A percentile compares a stretch with the other conserved stretches of the same genome.
phyloP scores from a whole-genome alignment of 345 rosid genomes.

The Laguncularia racemosa region DNA sequence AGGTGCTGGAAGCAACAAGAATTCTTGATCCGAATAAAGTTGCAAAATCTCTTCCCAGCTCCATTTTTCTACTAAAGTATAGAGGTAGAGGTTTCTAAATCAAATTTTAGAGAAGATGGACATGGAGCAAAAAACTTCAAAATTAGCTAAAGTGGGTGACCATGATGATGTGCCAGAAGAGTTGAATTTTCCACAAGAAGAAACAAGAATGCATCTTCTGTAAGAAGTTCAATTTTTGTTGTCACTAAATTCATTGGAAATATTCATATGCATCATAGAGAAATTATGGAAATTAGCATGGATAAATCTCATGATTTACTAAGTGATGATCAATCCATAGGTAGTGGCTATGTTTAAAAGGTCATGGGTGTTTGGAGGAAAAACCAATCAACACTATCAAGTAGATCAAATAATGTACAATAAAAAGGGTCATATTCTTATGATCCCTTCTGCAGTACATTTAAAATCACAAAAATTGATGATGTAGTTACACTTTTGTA shows the following conservation, averaged over 20 bases:
- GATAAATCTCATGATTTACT: no score
- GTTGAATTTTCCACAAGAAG: background rate
- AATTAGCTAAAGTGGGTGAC: constrained; percentile 9
- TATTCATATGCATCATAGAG: background rate
- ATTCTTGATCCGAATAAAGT: constrained; percentile 19
- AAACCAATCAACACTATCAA: no score
- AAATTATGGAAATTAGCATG: no score
- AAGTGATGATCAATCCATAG: no score
- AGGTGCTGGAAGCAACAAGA: constrained; percentile 23
- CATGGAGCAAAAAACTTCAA: constrained; percentile 16
- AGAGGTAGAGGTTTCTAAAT: constrained; percentile 15
- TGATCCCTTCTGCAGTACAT: no score
- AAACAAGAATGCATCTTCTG: constrained; percentile 1
- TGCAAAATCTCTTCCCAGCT: constrained; percentile 15
- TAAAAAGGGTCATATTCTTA: no score
- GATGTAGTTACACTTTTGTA: no score
- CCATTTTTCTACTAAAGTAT: constrained; percentile 12
- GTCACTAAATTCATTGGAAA: background rate
- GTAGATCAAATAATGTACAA: no score
- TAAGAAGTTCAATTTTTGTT: background rate
- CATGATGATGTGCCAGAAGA: background rate
- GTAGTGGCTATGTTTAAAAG: no score
- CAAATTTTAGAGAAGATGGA: constrained; percentile 13
- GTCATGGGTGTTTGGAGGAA: no score
- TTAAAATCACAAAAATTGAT: no score